Evolutionary conservation across 768 basidiomycete genomes (phyloP).

Genomic region (Myochromella boudieri): DNA sequence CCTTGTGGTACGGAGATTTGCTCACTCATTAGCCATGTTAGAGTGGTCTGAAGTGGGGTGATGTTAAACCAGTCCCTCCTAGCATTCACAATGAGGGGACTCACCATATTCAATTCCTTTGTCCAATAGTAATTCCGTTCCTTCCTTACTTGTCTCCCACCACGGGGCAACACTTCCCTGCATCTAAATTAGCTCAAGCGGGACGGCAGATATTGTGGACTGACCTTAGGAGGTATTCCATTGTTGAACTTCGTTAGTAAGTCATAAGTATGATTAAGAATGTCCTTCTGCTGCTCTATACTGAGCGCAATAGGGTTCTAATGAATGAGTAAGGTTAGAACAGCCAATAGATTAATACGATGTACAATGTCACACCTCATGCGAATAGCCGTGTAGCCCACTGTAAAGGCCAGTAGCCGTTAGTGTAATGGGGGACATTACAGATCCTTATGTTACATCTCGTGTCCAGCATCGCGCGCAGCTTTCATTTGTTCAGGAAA

Average conservation of each 20-base stretch:
- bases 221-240: conserved; percentile 50
- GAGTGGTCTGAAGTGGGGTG: conserved; percentile 7
- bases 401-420: conserved; percentile 25
- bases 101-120: conserved; percentile 75
- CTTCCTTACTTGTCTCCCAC: conserved; percentile 78
- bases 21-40: conserved; percentile 18
- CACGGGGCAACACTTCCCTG: conserved; percentile 70
- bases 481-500: conserved; percentile 71
- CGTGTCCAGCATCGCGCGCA: conserved; percentile 72
- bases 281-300: conserved; percentile 67
- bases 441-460: conserved; percentile 41
- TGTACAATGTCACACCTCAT: conserved; percentile 50
- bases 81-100: conserved; percentile 2
- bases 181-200: background rate
- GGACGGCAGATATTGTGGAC: background rate
- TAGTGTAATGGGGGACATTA: background rate
- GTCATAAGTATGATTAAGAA: conserved; percentile 63
- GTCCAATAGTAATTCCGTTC: conserved; percentile 60
- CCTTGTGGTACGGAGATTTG: conserved; percentile 10
- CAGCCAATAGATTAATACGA: background rate
- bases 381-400: conserved; percentile 70
- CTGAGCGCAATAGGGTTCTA: conserved; percentile 64
- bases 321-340: background rate
- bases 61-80: background rate
- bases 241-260: conserved; percentile 68